Percentiles rank a stretch among this genome's conserved stretches.
Conservation (phyloP, 1,284 basidiomycete species). For the Cutaneotrichosporon daszewskae region DNA sequence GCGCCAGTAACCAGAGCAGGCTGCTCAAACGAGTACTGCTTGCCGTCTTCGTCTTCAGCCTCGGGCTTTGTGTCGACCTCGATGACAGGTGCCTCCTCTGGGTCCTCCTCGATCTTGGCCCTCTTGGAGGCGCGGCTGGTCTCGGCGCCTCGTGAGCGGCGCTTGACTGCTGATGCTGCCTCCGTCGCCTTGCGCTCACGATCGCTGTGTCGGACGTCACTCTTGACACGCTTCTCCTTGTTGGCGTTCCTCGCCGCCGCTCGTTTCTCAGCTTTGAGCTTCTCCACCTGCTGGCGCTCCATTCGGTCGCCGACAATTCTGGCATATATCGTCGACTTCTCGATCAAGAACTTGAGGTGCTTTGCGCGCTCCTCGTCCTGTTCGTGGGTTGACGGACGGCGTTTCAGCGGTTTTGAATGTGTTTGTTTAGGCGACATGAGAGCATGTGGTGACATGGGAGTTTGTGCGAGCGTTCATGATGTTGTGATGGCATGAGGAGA, state of each 20-base stretch:
- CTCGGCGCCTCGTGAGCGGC: neutral
- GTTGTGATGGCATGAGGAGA: neutral
- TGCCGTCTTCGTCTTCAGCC: conserved; percentile 8
- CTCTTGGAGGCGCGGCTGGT: conserved; percentile 3
- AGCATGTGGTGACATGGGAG: too few species aligned
- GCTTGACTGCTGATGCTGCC: conserved; percentile 8
- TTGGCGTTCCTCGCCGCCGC: conserved; percentile 40
- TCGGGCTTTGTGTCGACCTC: conserved; percentile 7
- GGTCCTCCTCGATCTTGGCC: conserved; percentile 1
- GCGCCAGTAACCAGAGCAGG: conserved; percentile 78
- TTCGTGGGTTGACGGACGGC: neutral
- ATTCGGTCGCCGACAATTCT: conserved; percentile 48
- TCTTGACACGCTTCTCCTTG: conserved; percentile 42
- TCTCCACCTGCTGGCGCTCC: conserved; percentile 46
- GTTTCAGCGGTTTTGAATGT: neutral
- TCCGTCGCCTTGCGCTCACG: conserved; percentile 17
- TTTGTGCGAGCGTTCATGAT: too few species aligned
- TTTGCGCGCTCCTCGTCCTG: conserved; percentile 33
- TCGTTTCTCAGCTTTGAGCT: conserved; percentile 35
- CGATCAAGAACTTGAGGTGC: conserved; percentile 37
- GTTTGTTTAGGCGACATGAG: neutral
- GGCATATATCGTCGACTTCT: conserved; percentile 48
- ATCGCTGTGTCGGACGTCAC: conserved; percentile 15
- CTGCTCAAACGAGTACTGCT: conserved; percentile 54
- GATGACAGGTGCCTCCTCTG: neutral